Percentiles rank a stretch among this genome's conserved stretches.
phyloP scores from a whole-genome alignment of 2,329 filamentous ascomycete genomes.

The Dissoconium aciculare region DNA sequence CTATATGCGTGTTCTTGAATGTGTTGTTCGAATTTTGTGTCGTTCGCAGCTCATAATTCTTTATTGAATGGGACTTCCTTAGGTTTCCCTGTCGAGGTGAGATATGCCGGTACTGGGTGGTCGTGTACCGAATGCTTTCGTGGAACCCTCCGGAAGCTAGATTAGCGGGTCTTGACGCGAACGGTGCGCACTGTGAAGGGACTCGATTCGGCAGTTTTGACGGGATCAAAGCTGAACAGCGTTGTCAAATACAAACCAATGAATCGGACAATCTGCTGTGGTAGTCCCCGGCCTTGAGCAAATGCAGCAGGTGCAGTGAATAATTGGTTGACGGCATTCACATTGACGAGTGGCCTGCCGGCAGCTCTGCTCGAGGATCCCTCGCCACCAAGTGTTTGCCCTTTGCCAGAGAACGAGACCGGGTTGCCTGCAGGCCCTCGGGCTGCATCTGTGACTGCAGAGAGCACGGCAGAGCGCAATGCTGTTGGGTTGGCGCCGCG shows the following conservation, averaged over 20 bases:
- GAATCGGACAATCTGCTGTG: slow-evolving; percentile 30
- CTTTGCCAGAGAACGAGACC: slow-evolving; percentile 27
- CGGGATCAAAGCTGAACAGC: slow-evolving; percentile 32
- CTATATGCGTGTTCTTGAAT: no score
- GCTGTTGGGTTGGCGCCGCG: slow-evolving; percentile 35
- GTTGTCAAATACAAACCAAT: slow-evolving; percentile 33
- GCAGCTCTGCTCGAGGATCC: slow-evolving; percentile 3
- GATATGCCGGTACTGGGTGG: no score
- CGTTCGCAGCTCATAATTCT: no score
- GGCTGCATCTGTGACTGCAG: slow-evolving; percentile 28
- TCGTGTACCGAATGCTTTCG: no score
- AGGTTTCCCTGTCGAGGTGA: no score
- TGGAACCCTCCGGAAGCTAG: no score
- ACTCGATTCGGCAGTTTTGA: slow-evolving; percentile 30
- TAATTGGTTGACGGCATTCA: slow-evolving; percentile 12
- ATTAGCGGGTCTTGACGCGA: no score
- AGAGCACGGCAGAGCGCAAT: slow-evolving; percentile 32
- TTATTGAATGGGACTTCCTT: no score
- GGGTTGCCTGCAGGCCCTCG: slow-evolving; percentile 23
- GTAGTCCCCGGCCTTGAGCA: slow-evolving; percentile 22
- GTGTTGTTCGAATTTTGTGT: no score
- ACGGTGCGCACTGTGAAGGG: slow-evolving; percentile 31
- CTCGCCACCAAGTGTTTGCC: slow-evolving; percentile 28
- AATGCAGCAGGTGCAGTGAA: slow-evolving; percentile 19
- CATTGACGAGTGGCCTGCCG: slow-evolving; percentile 7